These are phyloP conservation scores for Leptomonas pyrrhocoris DNA, from an alignment of 208 protist genomes.

Conservation along the genomic window DNA sequence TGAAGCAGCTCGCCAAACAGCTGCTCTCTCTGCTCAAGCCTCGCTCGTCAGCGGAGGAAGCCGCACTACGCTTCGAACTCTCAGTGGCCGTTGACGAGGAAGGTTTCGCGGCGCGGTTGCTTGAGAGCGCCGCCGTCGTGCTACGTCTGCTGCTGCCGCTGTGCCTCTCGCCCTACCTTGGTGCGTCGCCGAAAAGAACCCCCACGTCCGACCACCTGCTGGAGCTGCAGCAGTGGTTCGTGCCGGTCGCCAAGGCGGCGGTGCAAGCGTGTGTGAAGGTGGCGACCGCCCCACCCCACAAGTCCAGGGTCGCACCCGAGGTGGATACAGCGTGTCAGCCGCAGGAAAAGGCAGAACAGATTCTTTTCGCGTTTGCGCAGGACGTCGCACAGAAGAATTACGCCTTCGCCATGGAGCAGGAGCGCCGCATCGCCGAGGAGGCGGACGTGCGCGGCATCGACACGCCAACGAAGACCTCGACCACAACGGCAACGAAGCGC, in stretches of 20 bases:
- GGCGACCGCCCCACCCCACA: neutral
- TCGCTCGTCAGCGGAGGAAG: neutral
- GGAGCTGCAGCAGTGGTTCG: slow-evolving; percentile 48
- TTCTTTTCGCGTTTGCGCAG: slow-evolving; percentile 82
- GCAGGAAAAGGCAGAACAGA: slow-evolving; percentile 21
- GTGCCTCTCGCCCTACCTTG: slow-evolving; percentile 53
- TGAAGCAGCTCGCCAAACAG: slow-evolving; percentile 30
- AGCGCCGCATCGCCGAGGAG: slow-evolving; percentile 55
- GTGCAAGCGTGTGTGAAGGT: slow-evolving; percentile 35
- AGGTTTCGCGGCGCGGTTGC: neutral
- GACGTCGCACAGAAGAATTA: slow-evolving; percentile 90
- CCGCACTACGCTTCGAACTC: neutral
- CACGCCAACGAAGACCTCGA: neutral
- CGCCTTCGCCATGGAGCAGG: slow-evolving; percentile 62
- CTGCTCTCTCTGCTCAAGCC: slow-evolving; percentile 25
- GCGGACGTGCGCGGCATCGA: neutral
- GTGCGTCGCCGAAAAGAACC: neutral
- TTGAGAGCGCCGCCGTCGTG: slow-evolving; percentile 39
- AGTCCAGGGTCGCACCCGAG: neutral
- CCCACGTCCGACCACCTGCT: slow-evolving; percentile 11
- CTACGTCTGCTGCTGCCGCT: slow-evolving; percentile 69
- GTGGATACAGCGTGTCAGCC: neutral
- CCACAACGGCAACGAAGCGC: neutral
- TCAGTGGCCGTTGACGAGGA: neutral
- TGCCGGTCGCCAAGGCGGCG: slow-evolving; percentile 36